Evolutionary conservation across 306 rosid species (phyloP).

Genomic region (Arachis stenosperma): DNA sequence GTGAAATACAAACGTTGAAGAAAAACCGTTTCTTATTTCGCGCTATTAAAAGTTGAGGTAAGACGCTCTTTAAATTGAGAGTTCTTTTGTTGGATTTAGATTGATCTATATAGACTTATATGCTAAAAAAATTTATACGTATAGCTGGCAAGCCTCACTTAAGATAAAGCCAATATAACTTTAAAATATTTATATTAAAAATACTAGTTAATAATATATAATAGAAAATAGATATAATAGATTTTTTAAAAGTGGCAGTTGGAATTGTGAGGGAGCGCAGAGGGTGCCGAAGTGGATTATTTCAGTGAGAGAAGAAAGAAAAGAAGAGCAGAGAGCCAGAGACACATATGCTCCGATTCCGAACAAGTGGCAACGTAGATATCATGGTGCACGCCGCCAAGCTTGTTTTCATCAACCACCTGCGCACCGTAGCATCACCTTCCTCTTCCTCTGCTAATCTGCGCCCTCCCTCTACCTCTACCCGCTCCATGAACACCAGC

Average conservation of each 20-base stretch:
- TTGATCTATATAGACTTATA: too few species aligned
- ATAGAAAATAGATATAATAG: too few species aligned
- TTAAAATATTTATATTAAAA: too few species aligned
- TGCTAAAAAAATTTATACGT: too few species aligned
- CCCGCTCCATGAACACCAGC: constrained; percentile 27
- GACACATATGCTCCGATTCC: background rate
- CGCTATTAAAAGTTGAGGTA: too few species aligned
- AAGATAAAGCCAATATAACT: too few species aligned
- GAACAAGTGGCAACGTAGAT: background rate
- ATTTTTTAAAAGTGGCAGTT: background rate
- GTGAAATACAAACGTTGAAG: too few species aligned
- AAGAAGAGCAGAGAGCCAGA: background rate
- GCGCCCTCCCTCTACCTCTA: background rate
- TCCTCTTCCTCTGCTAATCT: constrained; percentile 3
- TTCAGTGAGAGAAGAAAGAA: background rate
- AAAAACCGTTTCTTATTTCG: too few species aligned
- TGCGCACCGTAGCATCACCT: constrained; percentile 22
- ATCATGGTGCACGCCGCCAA: constrained; percentile 22
- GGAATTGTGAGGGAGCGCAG: background rate
- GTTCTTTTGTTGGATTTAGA: too few species aligned
- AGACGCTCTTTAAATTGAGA: too few species aligned
- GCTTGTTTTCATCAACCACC: background rate
- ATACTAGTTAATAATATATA: too few species aligned
- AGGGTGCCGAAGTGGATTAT: background rate
- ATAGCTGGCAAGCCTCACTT: too few species aligned